Conservation (phyloP, 2,329 filamentous ascomycete genomes). For the Aspergillus fumigatiaffinis region DNA sequence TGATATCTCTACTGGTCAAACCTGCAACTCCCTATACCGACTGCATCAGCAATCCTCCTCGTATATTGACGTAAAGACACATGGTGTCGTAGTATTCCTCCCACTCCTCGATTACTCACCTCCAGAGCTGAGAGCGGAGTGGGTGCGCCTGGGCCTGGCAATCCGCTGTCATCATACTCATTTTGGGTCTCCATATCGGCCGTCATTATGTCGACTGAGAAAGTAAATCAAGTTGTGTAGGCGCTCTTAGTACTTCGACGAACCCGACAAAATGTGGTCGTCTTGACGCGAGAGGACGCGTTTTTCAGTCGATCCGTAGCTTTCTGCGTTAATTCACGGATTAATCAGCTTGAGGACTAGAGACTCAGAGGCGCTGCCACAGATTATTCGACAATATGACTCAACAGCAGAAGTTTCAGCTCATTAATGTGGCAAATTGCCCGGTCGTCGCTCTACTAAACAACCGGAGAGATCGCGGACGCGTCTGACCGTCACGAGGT, state of each 20-base stretch:
- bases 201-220: conserved; percentile 26
- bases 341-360: not conserved
- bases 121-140: conserved; percentile 82
- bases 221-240: not conserved
- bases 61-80: not conserved
- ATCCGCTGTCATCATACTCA: conserved; percentile 67
- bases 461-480: conserved; percentile 17
- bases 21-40: conserved; percentile 72
- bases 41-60: conserved; percentile 8
- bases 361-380: not conserved
- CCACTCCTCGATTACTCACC: conserved; percentile 51
- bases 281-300: conserved; percentile 12
- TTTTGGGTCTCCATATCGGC: conserved; percentile 65
- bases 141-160: conserved; percentile 84
- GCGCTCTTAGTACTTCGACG: not conserved
- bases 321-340: not conserved
- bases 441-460: conserved; percentile 7
- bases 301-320: conserved; percentile 10
- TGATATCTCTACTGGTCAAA: conserved; percentile 91
- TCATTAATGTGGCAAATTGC: conserved; percentile 21
- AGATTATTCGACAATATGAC: not conserved
- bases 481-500: conserved; percentile 35
- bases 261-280: not conserved
- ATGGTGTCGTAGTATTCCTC: not conserved
- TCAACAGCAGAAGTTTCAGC: not conserved